A percentile compares a stretch with the other conserved stretches of the same genome.
Evolutionary conservation across 2,329 filamentous ascomycete species (phyloP).

Genomic region (Grosmannia huntii): DNA sequence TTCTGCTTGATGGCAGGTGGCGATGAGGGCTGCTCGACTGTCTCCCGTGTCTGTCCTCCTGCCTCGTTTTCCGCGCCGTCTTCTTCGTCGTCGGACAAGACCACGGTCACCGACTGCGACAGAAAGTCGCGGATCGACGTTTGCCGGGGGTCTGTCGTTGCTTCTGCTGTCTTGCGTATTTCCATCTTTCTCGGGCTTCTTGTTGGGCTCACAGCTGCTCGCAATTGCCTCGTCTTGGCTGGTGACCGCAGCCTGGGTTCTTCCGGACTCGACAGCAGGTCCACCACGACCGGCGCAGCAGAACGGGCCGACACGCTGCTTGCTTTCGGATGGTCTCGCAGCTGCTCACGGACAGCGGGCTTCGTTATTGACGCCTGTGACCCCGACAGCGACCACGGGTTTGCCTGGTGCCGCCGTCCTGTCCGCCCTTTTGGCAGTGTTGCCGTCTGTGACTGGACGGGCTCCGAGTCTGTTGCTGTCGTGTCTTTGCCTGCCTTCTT

Average conservation of each 20-base stretch:
- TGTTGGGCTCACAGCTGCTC: not conserved
- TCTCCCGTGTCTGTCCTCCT: not conserved
- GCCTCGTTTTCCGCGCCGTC: not conserved
- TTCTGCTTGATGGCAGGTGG: not conserved
- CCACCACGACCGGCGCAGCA: not conserved
- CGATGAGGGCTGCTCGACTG: not conserved
- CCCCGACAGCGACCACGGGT: constrained; percentile 6
- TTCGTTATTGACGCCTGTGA: constrained; percentile 6
- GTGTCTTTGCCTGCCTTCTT: not conserved
- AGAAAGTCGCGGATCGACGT: constrained; percentile 7
- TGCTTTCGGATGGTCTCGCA: not conserved
- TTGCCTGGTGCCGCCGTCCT: not conserved
- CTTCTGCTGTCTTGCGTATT: not conserved
- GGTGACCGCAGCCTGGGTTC: not conserved
- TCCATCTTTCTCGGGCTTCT: not conserved
- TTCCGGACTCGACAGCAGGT: constrained; percentile 3
- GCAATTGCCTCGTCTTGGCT: not conserved
- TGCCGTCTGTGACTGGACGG: not conserved
- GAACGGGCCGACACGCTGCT: not conserved
- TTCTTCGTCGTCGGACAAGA: not conserved
- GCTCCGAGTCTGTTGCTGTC: not conserved
- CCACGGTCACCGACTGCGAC: not conserved
- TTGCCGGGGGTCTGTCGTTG: not conserved
- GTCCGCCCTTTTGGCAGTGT: not conserved
- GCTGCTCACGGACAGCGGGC: not conserved